Conservation (phyloP, 805 yeast genomes). For the Candida orba region DNA sequence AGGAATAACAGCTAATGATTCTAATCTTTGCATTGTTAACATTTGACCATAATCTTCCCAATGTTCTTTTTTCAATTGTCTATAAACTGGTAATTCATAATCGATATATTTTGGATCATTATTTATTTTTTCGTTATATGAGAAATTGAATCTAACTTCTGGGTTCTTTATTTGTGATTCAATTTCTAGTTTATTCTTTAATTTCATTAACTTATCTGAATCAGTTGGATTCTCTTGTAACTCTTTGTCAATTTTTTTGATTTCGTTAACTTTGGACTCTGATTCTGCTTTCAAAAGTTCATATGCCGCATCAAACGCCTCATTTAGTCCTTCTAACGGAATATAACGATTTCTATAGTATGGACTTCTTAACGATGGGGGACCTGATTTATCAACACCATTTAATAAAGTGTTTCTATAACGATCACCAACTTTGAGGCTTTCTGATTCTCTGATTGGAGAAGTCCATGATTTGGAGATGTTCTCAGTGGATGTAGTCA, state of each 20-base stretch:
- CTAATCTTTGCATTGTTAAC: slow-evolving; percentile 88
- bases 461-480: slow-evolving; percentile 24
- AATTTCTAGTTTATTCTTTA: slow-evolving; percentile 31
- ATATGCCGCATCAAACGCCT: slow-evolving; percentile 66
- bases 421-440: slow-evolving; percentile 19
- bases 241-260: slow-evolving; percentile 30
- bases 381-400: slow-evolving; percentile 37
- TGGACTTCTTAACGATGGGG: slow-evolving; percentile 41
- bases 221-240: slow-evolving; percentile 14
- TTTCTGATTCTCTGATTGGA: slow-evolving; percentile 15
- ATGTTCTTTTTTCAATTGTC: slow-evolving; percentile 55
- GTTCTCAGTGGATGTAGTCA: slow-evolving; percentile 7
- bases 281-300: slow-evolving; percentile 46
- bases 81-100: slow-evolving; percentile 70
- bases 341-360: slow-evolving; percentile 45
- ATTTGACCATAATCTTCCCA: slow-evolving; percentile 71
- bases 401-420: slow-evolving; percentile 26
- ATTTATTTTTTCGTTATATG: slow-evolving; percentile 32
- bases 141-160: slow-evolving; percentile 68
- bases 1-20: slow-evolving; percentile 78
- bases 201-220: slow-evolving; percentile 16
- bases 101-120: slow-evolving; percentile 46
- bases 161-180: slow-evolving; percentile 76
- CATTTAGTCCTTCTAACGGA: slow-evolving; percentile 64
- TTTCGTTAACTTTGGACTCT: slow-evolving; percentile 33